phyloP scores from a whole-genome alignment of 176 grass and related monocot genomes.

The Neostapfia colusana region DNA sequence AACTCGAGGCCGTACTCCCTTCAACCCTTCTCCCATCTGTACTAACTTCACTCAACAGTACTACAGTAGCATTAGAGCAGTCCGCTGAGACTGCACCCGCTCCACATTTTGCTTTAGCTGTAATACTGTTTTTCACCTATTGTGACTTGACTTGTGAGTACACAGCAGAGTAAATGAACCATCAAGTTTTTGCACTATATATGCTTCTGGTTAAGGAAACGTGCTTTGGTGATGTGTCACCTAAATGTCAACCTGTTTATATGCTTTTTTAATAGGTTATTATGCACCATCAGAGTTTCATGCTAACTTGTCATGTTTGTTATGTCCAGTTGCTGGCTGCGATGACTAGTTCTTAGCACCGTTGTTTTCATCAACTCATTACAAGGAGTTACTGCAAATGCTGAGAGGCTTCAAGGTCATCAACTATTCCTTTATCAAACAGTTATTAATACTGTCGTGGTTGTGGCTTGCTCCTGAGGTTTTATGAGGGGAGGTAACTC shows the following conservation, averaged over 20 bases:
- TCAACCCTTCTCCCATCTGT: not conserved
- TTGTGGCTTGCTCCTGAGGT: not conserved
- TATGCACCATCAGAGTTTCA: not conserved
- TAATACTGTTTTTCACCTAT: not conserved
- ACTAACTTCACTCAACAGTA: not conserved
- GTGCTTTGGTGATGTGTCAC: not conserved
- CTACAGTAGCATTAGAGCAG: not conserved
- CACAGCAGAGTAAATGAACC: not conserved
- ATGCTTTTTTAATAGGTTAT: slow-evolving; percentile 35
- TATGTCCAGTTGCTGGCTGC: slow-evolving; percentile 29
- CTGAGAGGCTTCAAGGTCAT: slow-evolving; percentile 10
- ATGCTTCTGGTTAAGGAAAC: slow-evolving; percentile 1
- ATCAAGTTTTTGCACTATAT: not conserved
- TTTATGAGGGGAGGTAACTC: slow-evolving; percentile 53
- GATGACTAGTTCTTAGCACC: slow-evolving; percentile 20
- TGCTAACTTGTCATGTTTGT: slow-evolving; percentile 27
- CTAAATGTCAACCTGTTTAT: not conserved
- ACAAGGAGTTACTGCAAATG: slow-evolving; percentile 37
- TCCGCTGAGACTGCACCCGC: not conserved
- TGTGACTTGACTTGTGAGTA: not conserved
- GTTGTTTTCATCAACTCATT: not conserved
- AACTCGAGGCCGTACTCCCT: not conserved
- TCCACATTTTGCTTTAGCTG: not conserved
- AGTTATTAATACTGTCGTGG: slow-evolving; percentile 26
- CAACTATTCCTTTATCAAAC: not conserved